Percentiles rank a stretch among this genome's conserved stretches.
Conservation (phyloP, 2,329 filamentous ascomycete genomes). For the Cordyceps militaris region DNA sequence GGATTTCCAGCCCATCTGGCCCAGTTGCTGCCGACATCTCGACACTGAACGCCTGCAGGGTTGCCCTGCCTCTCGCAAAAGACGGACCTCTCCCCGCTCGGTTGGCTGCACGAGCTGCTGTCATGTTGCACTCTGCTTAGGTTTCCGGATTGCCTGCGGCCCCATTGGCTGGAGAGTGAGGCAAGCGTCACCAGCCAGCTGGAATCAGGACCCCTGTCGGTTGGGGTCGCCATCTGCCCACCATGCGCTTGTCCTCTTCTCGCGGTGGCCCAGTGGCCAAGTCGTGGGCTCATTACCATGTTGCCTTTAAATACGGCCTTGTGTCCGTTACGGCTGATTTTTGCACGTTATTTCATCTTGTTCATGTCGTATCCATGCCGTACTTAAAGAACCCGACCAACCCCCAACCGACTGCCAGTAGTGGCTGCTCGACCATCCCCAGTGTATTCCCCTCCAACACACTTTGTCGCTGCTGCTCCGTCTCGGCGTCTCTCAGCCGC, state of each 20-base stretch:
- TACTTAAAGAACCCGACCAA: conserved; percentile 2
- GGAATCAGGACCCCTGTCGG: conserved; percentile 4
- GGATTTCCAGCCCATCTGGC: neutral
- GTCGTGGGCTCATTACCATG: neutral
- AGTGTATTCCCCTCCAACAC: neutral
- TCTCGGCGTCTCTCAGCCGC: neutral
- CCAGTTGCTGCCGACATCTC: neutral
- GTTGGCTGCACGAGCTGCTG: neutral
- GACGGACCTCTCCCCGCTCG: conserved; percentile 9
- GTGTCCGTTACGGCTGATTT: conserved; percentile 3
- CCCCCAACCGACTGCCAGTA: neutral
- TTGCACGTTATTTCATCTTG: conserved; percentile 4
- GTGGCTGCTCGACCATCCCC: conserved; percentile 4
- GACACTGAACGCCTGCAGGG: neutral
- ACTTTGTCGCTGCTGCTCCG: neutral
- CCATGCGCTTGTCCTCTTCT: neutral
- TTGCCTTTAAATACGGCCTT: conserved; percentile 7
- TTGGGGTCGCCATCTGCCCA: neutral
- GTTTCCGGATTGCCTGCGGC: neutral
- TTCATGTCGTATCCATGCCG: conserved; percentile 10
- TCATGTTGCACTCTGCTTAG: neutral
- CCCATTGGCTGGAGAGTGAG: conserved; percentile 5
- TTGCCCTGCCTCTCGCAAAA: neutral
- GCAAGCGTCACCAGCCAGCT: conserved; percentile 7
- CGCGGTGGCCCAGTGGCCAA: no score